Percentiles rank a stretch among this genome's conserved stretches.
These are phyloP conservation scores for Trematosphaeria pertusa DNA, from an alignment of 2,329 filamentous ascomycete genomes.

Conservation along the genomic window DNA sequence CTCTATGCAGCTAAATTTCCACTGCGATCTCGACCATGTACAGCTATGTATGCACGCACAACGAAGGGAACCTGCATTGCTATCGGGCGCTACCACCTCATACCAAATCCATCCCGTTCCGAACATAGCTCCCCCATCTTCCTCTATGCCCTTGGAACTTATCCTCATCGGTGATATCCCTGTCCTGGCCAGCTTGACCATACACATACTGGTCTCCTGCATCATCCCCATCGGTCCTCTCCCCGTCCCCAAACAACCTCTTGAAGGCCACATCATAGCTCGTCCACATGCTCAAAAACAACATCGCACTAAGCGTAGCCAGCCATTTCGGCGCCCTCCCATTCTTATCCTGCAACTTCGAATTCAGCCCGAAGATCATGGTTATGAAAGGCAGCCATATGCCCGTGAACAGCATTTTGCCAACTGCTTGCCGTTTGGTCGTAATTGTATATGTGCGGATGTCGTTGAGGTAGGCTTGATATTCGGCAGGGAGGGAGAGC, in stretches of 20 bases:
- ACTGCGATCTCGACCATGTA: too few relatives aligned
- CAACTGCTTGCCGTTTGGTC: conserved; percentile 69
- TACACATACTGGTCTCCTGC: too few relatives aligned
- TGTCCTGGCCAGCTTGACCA: too few relatives aligned
- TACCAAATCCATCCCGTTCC: too few relatives aligned
- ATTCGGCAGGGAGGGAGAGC: conserved; percentile 79
- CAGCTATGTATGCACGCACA: too few relatives aligned
- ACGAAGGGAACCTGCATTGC: too few relatives aligned
- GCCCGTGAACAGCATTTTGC: conserved; percentile 66
- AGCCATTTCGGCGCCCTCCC: conserved; percentile 76
- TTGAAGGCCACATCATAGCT: conserved; percentile 71
- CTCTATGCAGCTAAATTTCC: too few relatives aligned
- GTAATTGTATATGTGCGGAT: conserved; percentile 77
- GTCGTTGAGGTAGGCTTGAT: conserved; percentile 73
- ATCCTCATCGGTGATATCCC: too few relatives aligned
- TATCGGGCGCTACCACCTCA: too few relatives aligned
- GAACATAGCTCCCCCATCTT: too few relatives aligned
- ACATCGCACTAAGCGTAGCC: conserved; percentile 55
- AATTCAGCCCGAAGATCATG: conserved; percentile 58
- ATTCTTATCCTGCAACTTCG: conserved; percentile 66
- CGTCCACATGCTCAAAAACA: conserved; percentile 68
- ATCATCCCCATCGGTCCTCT: conserved; percentile 61
- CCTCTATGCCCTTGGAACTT: too few relatives aligned
- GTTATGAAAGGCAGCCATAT: conserved; percentile 67
- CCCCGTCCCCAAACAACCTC: conserved; percentile 82